phyloP scores from a whole-genome alignment of 805 yeast genomes.

The Wickerhamiella hasegawae region DNA sequence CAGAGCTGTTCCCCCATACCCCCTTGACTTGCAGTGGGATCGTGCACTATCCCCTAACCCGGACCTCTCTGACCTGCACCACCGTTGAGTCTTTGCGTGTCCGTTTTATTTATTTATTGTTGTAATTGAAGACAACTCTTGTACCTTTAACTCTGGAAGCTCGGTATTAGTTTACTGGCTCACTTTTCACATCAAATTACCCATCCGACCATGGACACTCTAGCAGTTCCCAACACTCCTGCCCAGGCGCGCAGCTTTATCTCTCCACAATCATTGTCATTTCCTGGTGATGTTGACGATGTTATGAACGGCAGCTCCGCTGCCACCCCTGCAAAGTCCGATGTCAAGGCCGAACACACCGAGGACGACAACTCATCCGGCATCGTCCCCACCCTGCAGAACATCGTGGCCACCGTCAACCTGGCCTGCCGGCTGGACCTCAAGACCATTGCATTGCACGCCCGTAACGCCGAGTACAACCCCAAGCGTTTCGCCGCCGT shows the following conservation, averaged over 20 bases:
- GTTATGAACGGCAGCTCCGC: conserved; percentile 1
- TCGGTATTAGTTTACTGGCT: too few species aligned
- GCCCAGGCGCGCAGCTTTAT: conserved; percentile 62
- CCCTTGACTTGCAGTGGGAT: too few species aligned
- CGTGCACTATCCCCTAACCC: too few species aligned
- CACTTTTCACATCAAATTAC: background rate
- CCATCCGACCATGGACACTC: conserved; percentile 41
- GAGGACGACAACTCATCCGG: conserved; percentile 46
- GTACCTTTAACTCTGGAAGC: too few species aligned
- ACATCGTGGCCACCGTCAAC: conserved; percentile 95
- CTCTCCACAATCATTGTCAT: conserved; percentile 46
- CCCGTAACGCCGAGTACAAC: conserved; percentile 97
- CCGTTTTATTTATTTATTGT: too few species aligned
- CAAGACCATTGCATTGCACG: conserved; percentile 94
- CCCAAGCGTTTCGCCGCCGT: conserved; percentile 97
- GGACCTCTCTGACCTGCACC: too few species aligned
- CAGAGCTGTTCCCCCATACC: too few species aligned
- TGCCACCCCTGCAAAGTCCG: conserved; percentile 8
- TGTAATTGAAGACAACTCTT: too few species aligned
- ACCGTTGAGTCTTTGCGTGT: too few species aligned
- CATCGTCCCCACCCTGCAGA: conserved; percentile 78
- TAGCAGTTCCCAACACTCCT: conserved; percentile 62
- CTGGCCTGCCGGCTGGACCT: conserved; percentile 90
- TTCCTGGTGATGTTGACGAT: conserved; percentile 24
- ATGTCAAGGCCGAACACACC: conserved; percentile 11